A percentile compares a stretch with the other conserved stretches of the same genome.
Conservation (phyloP, 2,329 filamentous ascomycete species). For the Periconia sp. region DNA sequence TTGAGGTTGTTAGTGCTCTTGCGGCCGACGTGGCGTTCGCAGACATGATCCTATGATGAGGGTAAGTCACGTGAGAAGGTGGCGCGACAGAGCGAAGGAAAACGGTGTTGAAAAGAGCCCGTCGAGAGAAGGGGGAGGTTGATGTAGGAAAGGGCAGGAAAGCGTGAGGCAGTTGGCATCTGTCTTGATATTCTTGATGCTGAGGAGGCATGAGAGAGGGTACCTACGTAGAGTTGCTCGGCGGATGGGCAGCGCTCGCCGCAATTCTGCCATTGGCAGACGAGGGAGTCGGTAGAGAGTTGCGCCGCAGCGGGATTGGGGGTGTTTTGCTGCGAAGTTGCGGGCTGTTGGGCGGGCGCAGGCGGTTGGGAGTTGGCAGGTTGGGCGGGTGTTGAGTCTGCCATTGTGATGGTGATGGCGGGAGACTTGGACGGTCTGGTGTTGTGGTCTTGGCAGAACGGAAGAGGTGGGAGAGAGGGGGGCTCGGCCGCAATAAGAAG, state of each 20-base stretch:
- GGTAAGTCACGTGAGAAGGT: conserved; percentile 7
- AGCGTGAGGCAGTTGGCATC: neutral
- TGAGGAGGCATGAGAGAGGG: neutral
- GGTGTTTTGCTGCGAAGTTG: conserved; percentile 36
- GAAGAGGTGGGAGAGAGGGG: neutral
- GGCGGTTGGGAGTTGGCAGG: conserved; percentile 1
- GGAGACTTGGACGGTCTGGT: neutral
- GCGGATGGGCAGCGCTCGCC: conserved; percentile 60
- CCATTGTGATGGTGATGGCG: conserved; percentile 1
- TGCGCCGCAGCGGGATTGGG: conserved; percentile 32
- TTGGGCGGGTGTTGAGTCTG: conserved; percentile 6
- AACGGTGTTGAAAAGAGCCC: neutral
- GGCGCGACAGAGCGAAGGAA: neutral
- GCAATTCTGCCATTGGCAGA: conserved; percentile 65
- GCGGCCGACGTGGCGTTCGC: conserved; percentile 95
- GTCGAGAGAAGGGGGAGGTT: conserved; percentile 1
- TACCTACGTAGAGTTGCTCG: conserved; percentile 64
- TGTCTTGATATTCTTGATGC: neutral
- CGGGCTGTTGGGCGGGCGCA: conserved; percentile 33
- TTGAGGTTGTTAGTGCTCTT: conserved; percentile 99
- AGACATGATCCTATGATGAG: conserved; percentile 81
- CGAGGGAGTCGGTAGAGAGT: conserved; percentile 47
- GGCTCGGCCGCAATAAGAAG: neutral
- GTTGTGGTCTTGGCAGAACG: neutral
- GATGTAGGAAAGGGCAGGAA: neutral